These are phyloP conservation scores for Thermothelomyces thermophilus DNA, from an alignment of 2,329 filamentous ascomycete genomes.

Conservation along the genomic window DNA sequence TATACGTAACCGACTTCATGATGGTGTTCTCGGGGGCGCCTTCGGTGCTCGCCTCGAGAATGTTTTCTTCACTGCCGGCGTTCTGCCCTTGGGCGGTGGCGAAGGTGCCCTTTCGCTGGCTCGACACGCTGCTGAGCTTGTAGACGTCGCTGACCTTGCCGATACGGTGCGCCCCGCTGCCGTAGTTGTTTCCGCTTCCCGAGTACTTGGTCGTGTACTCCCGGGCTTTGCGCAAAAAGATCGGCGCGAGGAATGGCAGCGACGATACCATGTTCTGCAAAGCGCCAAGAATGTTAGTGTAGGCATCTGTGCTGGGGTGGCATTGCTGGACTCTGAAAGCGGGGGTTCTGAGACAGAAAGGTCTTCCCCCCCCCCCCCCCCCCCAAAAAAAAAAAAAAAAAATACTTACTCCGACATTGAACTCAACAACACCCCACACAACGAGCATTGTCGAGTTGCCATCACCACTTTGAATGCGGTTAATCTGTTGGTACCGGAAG, in stretches of 20 bases:
- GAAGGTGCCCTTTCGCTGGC: conserved; percentile 29
- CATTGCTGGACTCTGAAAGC: background rate
- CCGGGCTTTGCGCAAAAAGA: conserved; percentile 37
- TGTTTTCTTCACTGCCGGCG: conserved; percentile 35
- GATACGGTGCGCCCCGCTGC: conserved; percentile 12
- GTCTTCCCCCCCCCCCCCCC: too few relatives aligned
- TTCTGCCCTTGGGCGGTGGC: conserved; percentile 22
- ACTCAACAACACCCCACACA: conserved; percentile 51
- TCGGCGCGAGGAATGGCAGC: conserved; percentile 39
- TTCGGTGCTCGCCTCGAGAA: conserved; percentile 25
- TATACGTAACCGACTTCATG: conserved; percentile 38
- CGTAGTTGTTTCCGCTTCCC: conserved; percentile 23
- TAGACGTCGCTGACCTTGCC: conserved; percentile 28
- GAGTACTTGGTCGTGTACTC: conserved; percentile 35
- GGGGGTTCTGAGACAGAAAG: background rate
- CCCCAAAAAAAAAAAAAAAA: too few relatives aligned
- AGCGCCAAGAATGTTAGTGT: background rate
- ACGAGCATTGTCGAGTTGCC: conserved; percentile 51
- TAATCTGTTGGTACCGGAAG: conserved; percentile 45
- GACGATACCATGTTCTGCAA: conserved; percentile 42
- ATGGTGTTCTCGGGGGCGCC: conserved; percentile 30
- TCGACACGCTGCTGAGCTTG: conserved; percentile 34
- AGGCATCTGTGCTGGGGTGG: background rate
- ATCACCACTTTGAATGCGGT: conserved; percentile 42
- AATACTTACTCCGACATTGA: conserved; percentile 47